Evolutionary conservation across 192 early-diverging fungal species (phyloP).

Genomic region (Linderina pennispora): DNA sequence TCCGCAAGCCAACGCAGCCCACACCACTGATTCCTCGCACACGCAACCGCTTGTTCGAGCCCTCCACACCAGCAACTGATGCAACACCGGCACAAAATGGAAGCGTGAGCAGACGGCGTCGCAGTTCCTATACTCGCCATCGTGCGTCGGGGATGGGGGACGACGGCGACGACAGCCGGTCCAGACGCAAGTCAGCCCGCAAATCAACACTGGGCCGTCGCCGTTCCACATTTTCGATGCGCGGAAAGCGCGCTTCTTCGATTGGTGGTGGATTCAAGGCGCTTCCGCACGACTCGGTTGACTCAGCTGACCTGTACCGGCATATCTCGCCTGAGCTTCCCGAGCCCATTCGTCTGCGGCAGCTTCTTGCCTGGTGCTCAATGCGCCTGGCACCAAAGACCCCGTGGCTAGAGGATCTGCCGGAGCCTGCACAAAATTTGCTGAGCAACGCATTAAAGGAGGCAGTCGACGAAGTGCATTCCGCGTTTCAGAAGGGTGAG

Average conservation of each 20-base stretch:
- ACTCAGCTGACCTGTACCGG: constrained; percentile 53
- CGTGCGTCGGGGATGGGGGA: no score
- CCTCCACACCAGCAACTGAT: no score
- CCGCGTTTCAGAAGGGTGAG: constrained; percentile 32
- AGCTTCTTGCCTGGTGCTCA: constrained; percentile 66
- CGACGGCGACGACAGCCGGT: not conserved
- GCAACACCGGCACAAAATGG: not conserved
- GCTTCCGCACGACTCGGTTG: constrained; percentile 54
- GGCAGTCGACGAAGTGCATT: constrained; percentile 37
- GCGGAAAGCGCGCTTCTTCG: constrained; percentile 53
- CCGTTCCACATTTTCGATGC: constrained; percentile 51
- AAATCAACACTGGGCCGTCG: constrained; percentile 36
- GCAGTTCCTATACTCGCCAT: not conserved
- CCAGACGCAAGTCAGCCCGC: not conserved
- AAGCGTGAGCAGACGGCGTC: not conserved
- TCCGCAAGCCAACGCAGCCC: constrained; percentile 23
- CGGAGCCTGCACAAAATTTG: constrained; percentile 8
- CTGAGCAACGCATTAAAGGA: constrained; percentile 25
- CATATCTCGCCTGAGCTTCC: constrained; percentile 62
- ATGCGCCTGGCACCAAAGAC: constrained; percentile 12
- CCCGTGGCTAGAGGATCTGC: constrained; percentile 17
- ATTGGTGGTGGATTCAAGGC: constrained; percentile 52
- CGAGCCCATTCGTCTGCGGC: constrained; percentile 58
- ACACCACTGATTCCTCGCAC: constrained; percentile 42
- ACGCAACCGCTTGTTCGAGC: constrained; percentile 8